phyloP scores from a whole-genome alignment of 768 basidiomycete genomes.

The Termitomyces sp. region DNA sequence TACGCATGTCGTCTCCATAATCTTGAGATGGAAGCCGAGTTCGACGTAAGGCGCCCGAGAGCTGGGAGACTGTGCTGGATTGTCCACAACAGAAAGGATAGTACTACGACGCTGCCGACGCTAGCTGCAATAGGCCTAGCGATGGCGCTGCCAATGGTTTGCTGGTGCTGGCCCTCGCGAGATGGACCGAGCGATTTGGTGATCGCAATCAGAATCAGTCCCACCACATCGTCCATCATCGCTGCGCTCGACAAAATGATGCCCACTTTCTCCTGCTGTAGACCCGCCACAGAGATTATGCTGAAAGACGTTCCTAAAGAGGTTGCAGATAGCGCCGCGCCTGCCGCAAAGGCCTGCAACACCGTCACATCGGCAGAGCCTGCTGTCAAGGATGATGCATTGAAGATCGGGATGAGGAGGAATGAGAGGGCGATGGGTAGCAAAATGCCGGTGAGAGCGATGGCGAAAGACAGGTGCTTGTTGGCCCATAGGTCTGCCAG shows the following conservation, averaged over 20 bases:
- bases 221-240: not conserved
- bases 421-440: not conserved
- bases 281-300: not conserved
- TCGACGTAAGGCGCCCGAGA: not conserved
- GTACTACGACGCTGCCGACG: not conserved
- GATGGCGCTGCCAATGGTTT: not conserved
- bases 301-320: not conserved
- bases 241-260: not conserved
- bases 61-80: not conserved
- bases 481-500: not conserved
- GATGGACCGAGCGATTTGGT: not conserved
- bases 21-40: too few relatives aligned
- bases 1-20: not conserved
- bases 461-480: not conserved
- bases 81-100: not conserved
- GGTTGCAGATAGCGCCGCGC: not conserved
- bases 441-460: not conserved
- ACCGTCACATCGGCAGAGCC: not conserved
- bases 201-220: not conserved
- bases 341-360: not conserved
- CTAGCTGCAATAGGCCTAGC: not conserved
- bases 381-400: not conserved
- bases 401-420: not conserved
- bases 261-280: not conserved
- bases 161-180: not conserved